Percentiles rank a stretch among this genome's conserved stretches.
Conservation (phyloP, 1,139 yeast genomes). For the Pichia sp. region DNA sequence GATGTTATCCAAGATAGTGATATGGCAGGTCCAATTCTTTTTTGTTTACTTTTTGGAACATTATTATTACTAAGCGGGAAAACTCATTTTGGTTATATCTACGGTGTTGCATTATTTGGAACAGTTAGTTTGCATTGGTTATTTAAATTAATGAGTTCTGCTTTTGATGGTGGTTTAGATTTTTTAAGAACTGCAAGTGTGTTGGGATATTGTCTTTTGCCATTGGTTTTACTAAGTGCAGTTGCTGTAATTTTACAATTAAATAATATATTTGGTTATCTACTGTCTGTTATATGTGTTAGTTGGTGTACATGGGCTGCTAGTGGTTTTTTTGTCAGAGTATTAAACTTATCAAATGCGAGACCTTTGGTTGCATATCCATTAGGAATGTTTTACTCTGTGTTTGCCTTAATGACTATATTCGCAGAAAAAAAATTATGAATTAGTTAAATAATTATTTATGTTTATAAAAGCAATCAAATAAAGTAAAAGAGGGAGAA, state of each 20-base stretch:
- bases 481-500: too few relatives aligned
- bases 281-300: conserved; percentile 64
- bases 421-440: conserved; percentile 37
- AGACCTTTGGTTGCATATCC: conserved; percentile 93
- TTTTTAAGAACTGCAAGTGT: conserved; percentile 80
- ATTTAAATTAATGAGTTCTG: conserved; percentile 75
- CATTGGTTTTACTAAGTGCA: conserved; percentile 75
- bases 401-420: conserved; percentile 93
- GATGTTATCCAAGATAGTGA: conserved; percentile 89
- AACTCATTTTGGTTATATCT: conserved; percentile 93
- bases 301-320: conserved; percentile 93
- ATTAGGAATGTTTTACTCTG: conserved; percentile 81
- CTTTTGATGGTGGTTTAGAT: conserved; percentile 39
- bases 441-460: background rate
- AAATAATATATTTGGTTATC: conserved; percentile 72
- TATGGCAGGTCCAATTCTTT: conserved; percentile 90
- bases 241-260: conserved; percentile 54
- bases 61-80: conserved; percentile 80
- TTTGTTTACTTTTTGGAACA: conserved; percentile 85
- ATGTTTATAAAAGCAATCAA: too few relatives aligned
- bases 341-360: conserved; percentile 76
- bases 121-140: conserved; percentile 77
- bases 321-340: conserved; percentile 87
- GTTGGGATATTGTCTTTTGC: conserved; percentile 88
- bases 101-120: conserved; percentile 93